Conservation (phyloP, 495 filamentous ascomycete genomes). For the Xylaria palmicola region DNA sequence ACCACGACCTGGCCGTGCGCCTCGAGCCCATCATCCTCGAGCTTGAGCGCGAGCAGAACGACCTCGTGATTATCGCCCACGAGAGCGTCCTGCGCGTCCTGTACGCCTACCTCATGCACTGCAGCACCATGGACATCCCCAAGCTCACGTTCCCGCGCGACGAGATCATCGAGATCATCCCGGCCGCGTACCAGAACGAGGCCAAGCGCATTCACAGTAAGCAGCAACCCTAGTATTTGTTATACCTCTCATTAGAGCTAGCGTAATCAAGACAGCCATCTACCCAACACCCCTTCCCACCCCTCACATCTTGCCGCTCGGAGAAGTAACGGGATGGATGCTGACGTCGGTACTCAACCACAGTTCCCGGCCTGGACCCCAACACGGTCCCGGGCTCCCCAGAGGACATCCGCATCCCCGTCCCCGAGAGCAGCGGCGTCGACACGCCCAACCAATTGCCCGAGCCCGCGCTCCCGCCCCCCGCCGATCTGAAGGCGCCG, state of each 20-base stretch:
- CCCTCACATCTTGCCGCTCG: not conserved
- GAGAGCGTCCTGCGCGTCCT: conserved; percentile 94
- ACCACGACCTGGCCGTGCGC: conserved; percentile 95
- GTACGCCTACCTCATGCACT: conserved; percentile 98
- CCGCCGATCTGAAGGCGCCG: conserved; percentile 28
- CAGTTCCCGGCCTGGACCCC: conserved; percentile 47
- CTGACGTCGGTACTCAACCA: conserved; percentile 5
- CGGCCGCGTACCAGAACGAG: conserved; percentile 94
- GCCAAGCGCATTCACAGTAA: conserved; percentile 74
- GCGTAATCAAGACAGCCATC: not conserved
- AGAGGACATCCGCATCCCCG: conserved; percentile 80
- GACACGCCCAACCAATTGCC: conserved; percentile 22
- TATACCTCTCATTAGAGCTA: too few relatives aligned
- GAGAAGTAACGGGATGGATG: not conserved
- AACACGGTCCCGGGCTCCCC: conserved; percentile 63
- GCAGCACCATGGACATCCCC: conserved; percentile 93
- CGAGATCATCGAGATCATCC: conserved; percentile 98
- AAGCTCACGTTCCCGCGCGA: conserved; percentile 91
- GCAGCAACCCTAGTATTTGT: not conserved
- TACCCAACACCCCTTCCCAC: not conserved
- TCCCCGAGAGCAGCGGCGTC: conserved; percentile 45
- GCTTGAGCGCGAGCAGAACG: conserved; percentile 94
- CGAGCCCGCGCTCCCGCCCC: conserved; percentile 34
- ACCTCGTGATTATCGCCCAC: conserved; percentile 95
- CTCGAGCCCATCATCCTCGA: conserved; percentile 99